phyloP scores from a whole-genome alignment of 352 stramenopile species.

The Phytophthora ohioensis region DNA sequence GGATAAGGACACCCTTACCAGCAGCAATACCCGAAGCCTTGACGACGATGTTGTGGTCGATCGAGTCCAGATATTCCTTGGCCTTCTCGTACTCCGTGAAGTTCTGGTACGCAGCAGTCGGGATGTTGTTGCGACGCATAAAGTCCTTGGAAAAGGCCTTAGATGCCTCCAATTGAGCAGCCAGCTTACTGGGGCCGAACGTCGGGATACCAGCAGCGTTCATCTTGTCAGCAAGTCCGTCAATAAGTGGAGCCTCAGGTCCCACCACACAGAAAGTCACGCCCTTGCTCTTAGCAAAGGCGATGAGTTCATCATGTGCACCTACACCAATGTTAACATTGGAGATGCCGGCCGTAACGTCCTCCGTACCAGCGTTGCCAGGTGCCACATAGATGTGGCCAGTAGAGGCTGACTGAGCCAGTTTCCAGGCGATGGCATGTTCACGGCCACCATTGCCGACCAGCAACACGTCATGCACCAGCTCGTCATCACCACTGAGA shows the following conservation, averaged over 20 bases:
- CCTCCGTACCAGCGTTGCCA: conserved; percentile 91
- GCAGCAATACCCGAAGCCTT: conserved; percentile 99
- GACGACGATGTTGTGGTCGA: conserved; percentile 97
- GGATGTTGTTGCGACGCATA: conserved; percentile 97
- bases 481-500: conserved; percentile 62
- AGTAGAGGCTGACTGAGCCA: conserved; percentile 83
- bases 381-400: conserved; percentile 90
- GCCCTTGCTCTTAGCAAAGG: conserved; percentile 87
- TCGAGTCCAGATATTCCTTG: conserved; percentile 93
- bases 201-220: conserved; percentile 91
- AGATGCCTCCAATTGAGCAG: conserved; percentile 97
- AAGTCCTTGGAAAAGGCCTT: conserved; percentile 99
- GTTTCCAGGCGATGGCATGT: conserved; percentile 95
- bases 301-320: conserved; percentile 75
- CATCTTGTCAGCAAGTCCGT: conserved; percentile 96
- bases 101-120: conserved; percentile 97
- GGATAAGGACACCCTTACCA: conserved; percentile 99
- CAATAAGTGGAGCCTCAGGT: conserved; percentile 97
- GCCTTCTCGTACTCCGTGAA: conserved; percentile 95
- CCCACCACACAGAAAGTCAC: conserved; percentile 98
- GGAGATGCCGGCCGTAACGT: conserved; percentile 55
- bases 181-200: conserved; percentile 96
- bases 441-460: conserved; percentile 94
- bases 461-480: conserved; percentile 91
- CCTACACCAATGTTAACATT: conserved; percentile 80